A percentile compares a stretch with the other conserved stretches of the same genome.
These are phyloP conservation scores for Lobosporangium transversale DNA, from an alignment of 192 early-diverging fungal species.

Conservation along the genomic window DNA sequence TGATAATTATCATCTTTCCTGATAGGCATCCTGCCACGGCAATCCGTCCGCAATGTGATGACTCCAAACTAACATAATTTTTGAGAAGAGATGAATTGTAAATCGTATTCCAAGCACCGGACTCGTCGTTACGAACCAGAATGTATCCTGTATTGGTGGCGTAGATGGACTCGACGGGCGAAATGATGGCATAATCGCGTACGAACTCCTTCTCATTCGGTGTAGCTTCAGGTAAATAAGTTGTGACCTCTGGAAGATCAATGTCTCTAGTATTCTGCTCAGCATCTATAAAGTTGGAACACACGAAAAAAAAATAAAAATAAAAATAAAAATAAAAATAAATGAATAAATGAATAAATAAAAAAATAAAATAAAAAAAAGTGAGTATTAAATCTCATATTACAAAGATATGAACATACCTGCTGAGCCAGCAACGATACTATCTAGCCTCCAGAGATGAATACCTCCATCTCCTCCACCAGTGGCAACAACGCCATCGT, in stretches of 20 bases:
- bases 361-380: background rate
- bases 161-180: slow-evolving; percentile 12
- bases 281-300: slow-evolving; percentile 25
- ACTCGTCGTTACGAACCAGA: slow-evolving; percentile 44
- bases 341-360: background rate
- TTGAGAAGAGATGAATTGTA: slow-evolving; percentile 53
- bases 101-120: slow-evolving; percentile 40
- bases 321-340: background rate
- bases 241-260: slow-evolving; percentile 30
- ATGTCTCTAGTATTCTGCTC: slow-evolving; percentile 42
- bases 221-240: slow-evolving; percentile 14
- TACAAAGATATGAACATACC: slow-evolving; percentile 21
- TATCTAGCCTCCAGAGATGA: slow-evolving; percentile 73
- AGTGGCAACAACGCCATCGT: slow-evolving; percentile 60
- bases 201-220: slow-evolving; percentile 45
- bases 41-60: slow-evolving; percentile 62
- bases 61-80: slow-evolving; percentile 64
- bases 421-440: slow-evolving; percentile 62
- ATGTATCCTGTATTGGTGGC: slow-evolving; percentile 52
- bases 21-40: slow-evolving; percentile 63
- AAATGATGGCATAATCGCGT: slow-evolving; percentile 39
- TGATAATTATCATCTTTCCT: slow-evolving; percentile 65
- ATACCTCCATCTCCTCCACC: slow-evolving; percentile 88
- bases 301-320: no score
- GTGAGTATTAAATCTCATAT: background rate